A percentile compares a stretch with the other conserved stretches of the same genome.
Evolutionary conservation across 2,329 filamentous ascomycete species (phyloP).

Genomic region (Colletotrichum tanaceti): DNA sequence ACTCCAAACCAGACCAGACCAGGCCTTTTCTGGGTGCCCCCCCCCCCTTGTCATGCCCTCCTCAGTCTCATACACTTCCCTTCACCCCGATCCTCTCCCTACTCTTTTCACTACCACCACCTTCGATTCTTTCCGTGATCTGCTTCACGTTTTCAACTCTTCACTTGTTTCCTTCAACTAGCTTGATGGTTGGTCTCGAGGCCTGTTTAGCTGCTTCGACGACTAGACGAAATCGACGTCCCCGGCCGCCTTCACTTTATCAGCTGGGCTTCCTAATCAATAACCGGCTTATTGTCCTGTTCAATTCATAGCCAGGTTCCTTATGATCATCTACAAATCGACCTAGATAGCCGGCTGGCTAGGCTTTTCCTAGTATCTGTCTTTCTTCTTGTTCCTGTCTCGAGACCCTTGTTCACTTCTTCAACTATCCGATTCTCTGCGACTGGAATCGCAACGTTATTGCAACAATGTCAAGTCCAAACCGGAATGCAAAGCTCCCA

Average conservation of each 20-base stretch:
- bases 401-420: slow-evolving; percentile 23
- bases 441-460: slow-evolving; percentile 58
- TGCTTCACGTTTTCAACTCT: slow-evolving; percentile 6
- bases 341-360: slow-evolving; percentile 41
- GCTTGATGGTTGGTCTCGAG: slow-evolving; percentile 12
- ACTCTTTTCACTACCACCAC: slow-evolving; percentile 17
- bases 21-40: slow-evolving; percentile 6
- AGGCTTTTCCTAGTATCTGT: slow-evolving; percentile 43
- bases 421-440: slow-evolving; percentile 47
- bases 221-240: slow-evolving; percentile 7
- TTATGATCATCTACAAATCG: slow-evolving; percentile 33
- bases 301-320: slow-evolving; percentile 21
- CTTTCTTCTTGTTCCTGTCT: slow-evolving; percentile 43
- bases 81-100: slow-evolving; percentile 13
- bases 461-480: slow-evolving; percentile 56
- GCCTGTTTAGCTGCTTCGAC: slow-evolving; percentile 2
- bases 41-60: slow-evolving; percentile 17
- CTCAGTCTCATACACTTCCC: slow-evolving; percentile 23
- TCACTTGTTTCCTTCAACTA: slow-evolving; percentile 2
- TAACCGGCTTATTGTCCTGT: slow-evolving; percentile 25
- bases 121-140: slow-evolving; percentile 23
- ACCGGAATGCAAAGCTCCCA: slow-evolving; percentile 49
- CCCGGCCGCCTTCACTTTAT: background rate
- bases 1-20: slow-evolving; percentile 17
- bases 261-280: background rate